phyloP scores from a whole-genome alignment of 176 grass and related monocot genomes.

The Aegilops bicornis region DNA sequence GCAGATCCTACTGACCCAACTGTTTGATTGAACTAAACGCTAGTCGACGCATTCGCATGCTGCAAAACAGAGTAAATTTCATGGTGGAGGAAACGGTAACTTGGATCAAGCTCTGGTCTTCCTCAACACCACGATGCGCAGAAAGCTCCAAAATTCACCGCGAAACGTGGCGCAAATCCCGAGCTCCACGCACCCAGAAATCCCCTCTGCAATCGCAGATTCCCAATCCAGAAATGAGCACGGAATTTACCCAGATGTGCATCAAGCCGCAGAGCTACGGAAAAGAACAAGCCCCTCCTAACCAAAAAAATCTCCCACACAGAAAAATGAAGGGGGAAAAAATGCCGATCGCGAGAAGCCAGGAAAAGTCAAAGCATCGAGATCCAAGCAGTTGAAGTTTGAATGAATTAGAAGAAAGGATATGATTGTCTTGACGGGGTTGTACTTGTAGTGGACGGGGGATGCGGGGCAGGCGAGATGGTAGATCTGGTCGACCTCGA shows the following conservation, averaged over 20 bases:
- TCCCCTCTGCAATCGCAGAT: slow-evolving; percentile 14
- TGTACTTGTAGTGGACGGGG: slow-evolving; percentile 97
- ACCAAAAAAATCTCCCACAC: background rate
- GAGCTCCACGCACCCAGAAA: slow-evolving; percentile 26
- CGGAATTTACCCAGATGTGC: slow-evolving; percentile 12
- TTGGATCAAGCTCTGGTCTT: slow-evolving; percentile 24
- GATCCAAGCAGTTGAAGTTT: background rate
- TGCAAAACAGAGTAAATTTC: background rate
- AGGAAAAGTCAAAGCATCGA: background rate
- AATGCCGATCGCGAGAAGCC: background rate
- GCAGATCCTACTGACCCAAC: background rate
- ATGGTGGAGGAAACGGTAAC: background rate
- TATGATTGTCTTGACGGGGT: slow-evolving; percentile 99
- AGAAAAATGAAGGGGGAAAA: background rate
- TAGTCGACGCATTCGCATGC: background rate
- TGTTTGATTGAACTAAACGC: background rate
- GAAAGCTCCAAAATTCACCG: slow-evolving; percentile 36
- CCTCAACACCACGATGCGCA: background rate
- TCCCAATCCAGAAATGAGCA: slow-evolving; percentile 18
- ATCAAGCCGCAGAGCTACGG: background rate
- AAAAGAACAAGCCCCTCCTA: background rate
- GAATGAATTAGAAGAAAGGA: slow-evolving; percentile 49
- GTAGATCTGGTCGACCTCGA: slow-evolving; percentile 99
- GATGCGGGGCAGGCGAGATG: slow-evolving; percentile 93
- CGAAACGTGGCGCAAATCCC: slow-evolving; percentile 40